These are phyloP conservation scores for Leccinum fibrillosum DNA, from an alignment of 768 basidiomycete species.

Conservation along the genomic window DNA sequence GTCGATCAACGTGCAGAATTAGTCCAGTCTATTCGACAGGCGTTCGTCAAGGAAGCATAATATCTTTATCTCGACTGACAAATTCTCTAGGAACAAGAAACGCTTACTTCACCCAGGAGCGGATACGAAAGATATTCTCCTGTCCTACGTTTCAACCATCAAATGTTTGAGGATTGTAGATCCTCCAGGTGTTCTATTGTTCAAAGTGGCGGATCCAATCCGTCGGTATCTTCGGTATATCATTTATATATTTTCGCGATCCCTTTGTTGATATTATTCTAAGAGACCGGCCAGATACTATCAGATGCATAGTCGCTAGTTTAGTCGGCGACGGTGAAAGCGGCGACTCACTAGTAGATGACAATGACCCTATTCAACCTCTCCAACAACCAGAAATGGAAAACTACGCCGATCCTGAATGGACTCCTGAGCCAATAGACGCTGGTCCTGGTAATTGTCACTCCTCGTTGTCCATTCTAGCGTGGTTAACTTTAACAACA, in stretches of 20 bases:
- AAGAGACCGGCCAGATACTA: constrained; percentile 88
- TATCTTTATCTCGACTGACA: constrained; percentile 6
- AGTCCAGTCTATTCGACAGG: constrained; percentile 72
- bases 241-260: background rate
- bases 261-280: background rate
- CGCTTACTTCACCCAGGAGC: constrained; percentile 95
- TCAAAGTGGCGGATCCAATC: constrained; percentile 92
- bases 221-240: constrained; percentile 77
- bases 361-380: constrained; percentile 76
- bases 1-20: constrained; percentile 78
- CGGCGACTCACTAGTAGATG: constrained; percentile 79
- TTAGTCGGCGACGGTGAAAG: constrained; percentile 84
- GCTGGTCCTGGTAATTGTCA: constrained; percentile 78
- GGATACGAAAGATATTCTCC: constrained; percentile 86
- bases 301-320: constrained; percentile 87
- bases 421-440: constrained; percentile 96
- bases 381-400: constrained; percentile 75
- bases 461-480: background rate
- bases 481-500: constrained; percentile 27
- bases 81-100: constrained; percentile 61
- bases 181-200: constrained; percentile 87
- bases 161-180: constrained; percentile 88
- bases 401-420: constrained; percentile 87
- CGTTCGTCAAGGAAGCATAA: constrained; percentile 42
- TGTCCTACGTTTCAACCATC: constrained; percentile 90